Conservation (phyloP, 2,329 filamentous ascomycete species). For the Metarhizium sp. region DNA sequence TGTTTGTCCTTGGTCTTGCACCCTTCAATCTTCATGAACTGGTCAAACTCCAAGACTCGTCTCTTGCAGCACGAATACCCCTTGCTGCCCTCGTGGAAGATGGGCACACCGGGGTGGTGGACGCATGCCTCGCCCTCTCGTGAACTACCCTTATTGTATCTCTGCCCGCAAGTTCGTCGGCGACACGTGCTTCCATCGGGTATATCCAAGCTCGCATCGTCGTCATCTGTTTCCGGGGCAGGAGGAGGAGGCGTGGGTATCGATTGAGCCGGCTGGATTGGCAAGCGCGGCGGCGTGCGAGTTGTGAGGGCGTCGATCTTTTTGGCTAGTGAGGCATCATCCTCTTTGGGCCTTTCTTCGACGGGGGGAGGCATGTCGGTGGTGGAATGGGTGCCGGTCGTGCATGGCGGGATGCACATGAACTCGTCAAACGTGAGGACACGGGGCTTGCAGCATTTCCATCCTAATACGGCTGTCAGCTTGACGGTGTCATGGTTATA, state of each 20-base stretch:
- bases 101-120: slow-evolving; percentile 79
- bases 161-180: slow-evolving; percentile 61
- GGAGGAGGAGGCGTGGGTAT: slow-evolving; percentile 47
- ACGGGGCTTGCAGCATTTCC: slow-evolving; percentile 97
- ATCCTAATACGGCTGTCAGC: slow-evolving; percentile 47
- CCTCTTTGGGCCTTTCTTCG: slow-evolving; percentile 45
- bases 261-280: slow-evolving; percentile 33
- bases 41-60: slow-evolving; percentile 89
- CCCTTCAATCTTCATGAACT: slow-evolving; percentile 93
- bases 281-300: slow-evolving; percentile 30
- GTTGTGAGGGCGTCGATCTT: slow-evolving; percentile 43
- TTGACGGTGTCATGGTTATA: background rate
- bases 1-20: slow-evolving; percentile 77
- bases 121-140: slow-evolving; percentile 70
- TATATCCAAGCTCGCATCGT: slow-evolving; percentile 67
- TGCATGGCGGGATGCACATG: slow-evolving; percentile 85
- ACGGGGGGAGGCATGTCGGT: slow-evolving; percentile 60
- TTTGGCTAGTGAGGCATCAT: slow-evolving; percentile 29
- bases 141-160: slow-evolving; percentile 50
- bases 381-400: slow-evolving; percentile 83
- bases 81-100: slow-evolving; percentile 98
- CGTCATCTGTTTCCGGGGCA: slow-evolving; percentile 72
- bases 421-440: slow-evolving; percentile 98
- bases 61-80: slow-evolving; percentile 96
- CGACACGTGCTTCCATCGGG: slow-evolving; percentile 68